Base-by-base conservation (phyloP, 495 filamentous ascomycete genomes). In the Articulospora tetracladia region DNA sequence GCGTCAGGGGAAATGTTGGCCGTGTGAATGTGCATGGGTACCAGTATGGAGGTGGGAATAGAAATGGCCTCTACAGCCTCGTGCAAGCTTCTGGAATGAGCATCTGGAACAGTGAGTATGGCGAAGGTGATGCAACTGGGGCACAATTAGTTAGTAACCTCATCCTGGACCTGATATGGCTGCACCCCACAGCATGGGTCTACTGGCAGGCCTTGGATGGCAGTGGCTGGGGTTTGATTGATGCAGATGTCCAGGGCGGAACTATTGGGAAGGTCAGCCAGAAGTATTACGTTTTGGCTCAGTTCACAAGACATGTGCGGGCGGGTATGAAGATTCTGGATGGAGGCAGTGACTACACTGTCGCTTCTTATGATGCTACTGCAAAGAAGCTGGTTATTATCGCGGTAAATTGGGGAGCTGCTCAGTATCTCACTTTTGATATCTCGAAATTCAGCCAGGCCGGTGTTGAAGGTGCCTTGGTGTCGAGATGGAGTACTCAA, bases 41-140 rank as follows among this genome's bases (percentile, higher is more conserved):
- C 36, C 70, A 75, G 57, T 71, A 72, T 53, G 65, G 52, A 0
- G 50, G 53, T 2, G 73, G 73, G 0, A 24, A 56, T 24, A 66
- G 73, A 12, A 65, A 70, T 46, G 54, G 19, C 10, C 56, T 76
- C 17, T 68, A 64, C 32, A 53, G 44, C 11, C 54, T 69, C 12
- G 69, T 60, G 6, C 34, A 36, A 2, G 28, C 23, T 3, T 57
- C 66, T 0, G 60, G 66, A 39, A 72, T 74, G 55, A 70, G 61
- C 54, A 58, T 74, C 10, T 75, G 73, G 72, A 71, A 75, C 36
- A 74, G 70, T 58, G 73, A 75, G 61, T 75, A 75, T 57, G 73
- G 73, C 23, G 73, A 75, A 51, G 58, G 53, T 24, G 73, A 75
- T 48, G 70, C 69, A 3, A 70, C 69, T 3, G 71, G 73, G 27